Percentiles rank a stretch among this genome's conserved stretches.
phyloP scores from a whole-genome alignment of 495 filamentous ascomycete genomes.

The Penicillium atrosanguineum region DNA sequence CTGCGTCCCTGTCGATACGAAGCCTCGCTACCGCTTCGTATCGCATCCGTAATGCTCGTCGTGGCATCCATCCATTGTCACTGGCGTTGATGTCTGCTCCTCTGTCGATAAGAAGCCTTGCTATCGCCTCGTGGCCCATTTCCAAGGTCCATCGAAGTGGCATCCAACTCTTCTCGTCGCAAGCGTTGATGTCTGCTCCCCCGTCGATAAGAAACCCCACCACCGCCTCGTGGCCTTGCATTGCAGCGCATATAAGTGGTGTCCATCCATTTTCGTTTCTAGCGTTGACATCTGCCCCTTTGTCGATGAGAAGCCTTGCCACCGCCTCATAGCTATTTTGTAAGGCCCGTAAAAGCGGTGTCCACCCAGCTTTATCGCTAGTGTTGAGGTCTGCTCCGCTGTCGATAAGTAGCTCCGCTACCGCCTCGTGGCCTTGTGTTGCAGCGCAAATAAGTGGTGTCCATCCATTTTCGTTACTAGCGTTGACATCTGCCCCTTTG shows the following conservation, averaged over 20 bases:
- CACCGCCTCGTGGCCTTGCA: background rate
- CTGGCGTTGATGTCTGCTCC: background rate
- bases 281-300: background rate
- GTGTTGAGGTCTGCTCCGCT: background rate
- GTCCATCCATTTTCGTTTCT: too few relatives aligned
- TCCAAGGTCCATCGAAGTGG: background rate
- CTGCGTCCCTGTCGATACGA: constrained; percentile 1
- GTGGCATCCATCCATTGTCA: too few relatives aligned
- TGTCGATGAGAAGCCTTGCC: background rate
- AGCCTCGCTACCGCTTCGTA: background rate
- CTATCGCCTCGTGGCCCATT: background rate
- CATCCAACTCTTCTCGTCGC: background rate
- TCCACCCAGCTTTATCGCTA: too few relatives aligned
- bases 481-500: background rate
- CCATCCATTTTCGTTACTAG: background rate
- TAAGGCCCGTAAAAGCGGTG: background rate
- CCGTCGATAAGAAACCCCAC: background rate
- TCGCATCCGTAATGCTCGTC: background rate
- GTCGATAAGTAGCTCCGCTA: background rate
- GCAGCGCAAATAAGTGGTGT: background rate
- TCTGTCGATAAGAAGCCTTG: background rate
- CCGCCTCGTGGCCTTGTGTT: background rate
- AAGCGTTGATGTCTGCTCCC: background rate
- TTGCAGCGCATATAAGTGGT: too few relatives aligned
- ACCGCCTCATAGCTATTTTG: background rate